Evolutionary conservation across 169 alveolate species (phyloP), one percentile per base, ranked within the genome.

Genomic region (Ichthyophthirius multifiliis): DNA sequence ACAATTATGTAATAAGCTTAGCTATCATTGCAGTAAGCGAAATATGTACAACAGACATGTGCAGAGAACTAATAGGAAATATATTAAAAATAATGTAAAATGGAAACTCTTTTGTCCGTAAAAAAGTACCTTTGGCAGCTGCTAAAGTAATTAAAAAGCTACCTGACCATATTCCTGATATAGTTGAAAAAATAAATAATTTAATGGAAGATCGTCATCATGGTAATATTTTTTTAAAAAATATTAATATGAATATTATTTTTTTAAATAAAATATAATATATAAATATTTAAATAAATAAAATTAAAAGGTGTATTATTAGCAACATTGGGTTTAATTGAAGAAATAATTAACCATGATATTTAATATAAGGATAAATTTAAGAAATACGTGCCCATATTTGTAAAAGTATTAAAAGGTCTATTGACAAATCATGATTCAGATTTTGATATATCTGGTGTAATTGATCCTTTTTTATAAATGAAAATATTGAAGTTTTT

Each of bases 1-100:
- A 81, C 71, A 89, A 93, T 65, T 91, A 84, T 32, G 94, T 98
- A 37, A 96, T 97, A 32, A 99, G 99, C n/a, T 84, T 98, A 47
- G 99, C 99, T n/a, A 90, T 98, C 27, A 94, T 98, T 64, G 99
- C 99, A 9, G 82, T 99, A 64, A 99, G 98, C n/a, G 99, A 98
- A 92, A 95, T 98, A 20, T 99, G 99, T 32, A 98, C 99, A 47
- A 92, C 95, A 43, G 99, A 98, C 76, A 98, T 98, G 99, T 98
- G 99, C 80, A 88, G 98, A 86, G 98, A 97, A 75, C 93, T 98
- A 35, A 93, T 95, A 79, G 93, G 94, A 35, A 97, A 90, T 74
- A 98, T 99, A 27, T 96, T 97, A 65, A 93, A 96, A 75, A 85
- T 98, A 75, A 90, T 98, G 95, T 88, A 92, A 82, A 91, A 95